phyloP scores from a whole-genome alignment of 2,329 filamentous ascomycete genomes.

The Chaetomiaceae sp. region DNA sequence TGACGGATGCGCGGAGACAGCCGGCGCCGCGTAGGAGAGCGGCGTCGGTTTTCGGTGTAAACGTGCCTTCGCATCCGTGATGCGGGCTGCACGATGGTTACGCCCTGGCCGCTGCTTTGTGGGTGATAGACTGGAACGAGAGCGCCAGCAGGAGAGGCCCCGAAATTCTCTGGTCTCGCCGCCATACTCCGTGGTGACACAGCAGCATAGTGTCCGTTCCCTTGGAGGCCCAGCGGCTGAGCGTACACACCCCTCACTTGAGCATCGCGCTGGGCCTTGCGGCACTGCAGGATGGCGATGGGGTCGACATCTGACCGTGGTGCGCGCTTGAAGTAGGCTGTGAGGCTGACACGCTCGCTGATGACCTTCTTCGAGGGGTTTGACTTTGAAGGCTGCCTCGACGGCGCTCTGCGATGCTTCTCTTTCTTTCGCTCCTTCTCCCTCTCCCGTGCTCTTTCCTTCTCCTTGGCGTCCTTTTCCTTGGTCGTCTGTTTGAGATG shows the following conservation, averaged over 20 bases:
- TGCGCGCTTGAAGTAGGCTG: slow-evolving; percentile 40
- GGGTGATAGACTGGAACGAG: not conserved
- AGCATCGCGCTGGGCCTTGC: slow-evolving; percentile 14
- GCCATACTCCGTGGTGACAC: not conserved
- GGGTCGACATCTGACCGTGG: slow-evolving; percentile 31
- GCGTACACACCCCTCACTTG: not conserved
- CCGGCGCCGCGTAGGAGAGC: not conserved
- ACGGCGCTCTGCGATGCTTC: not conserved
- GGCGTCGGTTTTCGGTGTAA: not conserved
- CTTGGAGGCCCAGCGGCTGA: not conserved
- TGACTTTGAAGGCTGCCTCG: slow-evolving; percentile 3
- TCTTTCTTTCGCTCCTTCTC: slow-evolving; percentile 2
- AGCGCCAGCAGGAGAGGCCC: not conserved
- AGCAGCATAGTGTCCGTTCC: not conserved
- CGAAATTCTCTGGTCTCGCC: not conserved
- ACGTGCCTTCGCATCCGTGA: not conserved
- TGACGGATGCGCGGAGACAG: not conserved
- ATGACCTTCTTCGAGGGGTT: slow-evolving; percentile 27
- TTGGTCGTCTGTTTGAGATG: slow-evolving; percentile 28
- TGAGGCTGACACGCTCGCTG: slow-evolving; percentile 37
- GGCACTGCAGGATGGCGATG: slow-evolving; percentile 24
- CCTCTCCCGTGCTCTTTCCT: slow-evolving; percentile 19
- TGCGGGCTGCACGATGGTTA: slow-evolving; percentile 4
- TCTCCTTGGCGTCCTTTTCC: slow-evolving; percentile 15
- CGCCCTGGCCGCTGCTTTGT: not conserved